These are phyloP conservation scores for Mycogone perniciosa DNA, from an alignment of 2,329 filamentous ascomycete species.

Conservation along the genomic window DNA sequence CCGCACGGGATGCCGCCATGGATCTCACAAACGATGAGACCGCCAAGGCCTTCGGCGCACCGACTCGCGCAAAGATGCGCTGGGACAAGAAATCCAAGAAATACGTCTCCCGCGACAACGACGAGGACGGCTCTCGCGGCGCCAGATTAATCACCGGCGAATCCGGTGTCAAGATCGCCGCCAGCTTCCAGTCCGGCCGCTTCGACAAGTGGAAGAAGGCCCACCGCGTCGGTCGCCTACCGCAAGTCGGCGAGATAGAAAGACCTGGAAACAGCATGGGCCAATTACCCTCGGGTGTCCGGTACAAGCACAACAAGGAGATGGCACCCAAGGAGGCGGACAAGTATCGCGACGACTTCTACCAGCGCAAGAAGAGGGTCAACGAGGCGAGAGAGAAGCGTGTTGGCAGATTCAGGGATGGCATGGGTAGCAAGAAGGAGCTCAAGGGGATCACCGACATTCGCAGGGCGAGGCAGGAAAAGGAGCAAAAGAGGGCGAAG, in stretches of 20 bases:
- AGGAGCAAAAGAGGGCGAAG: conserved; percentile 75
- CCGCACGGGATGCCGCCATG: conserved; percentile 83
- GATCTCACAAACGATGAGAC: conserved; percentile 87
- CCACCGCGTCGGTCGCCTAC: conserved; percentile 72
- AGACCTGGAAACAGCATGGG: conserved; percentile 26
- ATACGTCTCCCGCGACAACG: conserved; percentile 86
- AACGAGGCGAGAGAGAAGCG: conserved; percentile 81
- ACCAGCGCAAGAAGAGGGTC: conserved; percentile 83
- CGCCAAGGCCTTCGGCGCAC: conserved; percentile 70
- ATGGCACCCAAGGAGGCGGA: conserved; percentile 90
- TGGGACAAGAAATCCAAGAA: conserved; percentile 98
- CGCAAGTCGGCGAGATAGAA: conserved; percentile 78
- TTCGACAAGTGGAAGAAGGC: conserved; percentile 90
- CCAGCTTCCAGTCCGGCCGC: conserved; percentile 84
- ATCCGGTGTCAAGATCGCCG: conserved; percentile 91
- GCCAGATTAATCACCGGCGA: conserved; percentile 75
- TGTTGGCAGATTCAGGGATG: conserved; percentile 66
- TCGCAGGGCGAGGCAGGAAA: conserved; percentile 69
- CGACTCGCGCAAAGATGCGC: conserved; percentile 69
- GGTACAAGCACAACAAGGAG: conserved; percentile 82
- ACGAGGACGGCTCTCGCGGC: conserved; percentile 81
- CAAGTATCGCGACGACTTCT: conserved; percentile 84
- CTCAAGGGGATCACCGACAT: conserved; percentile 79
- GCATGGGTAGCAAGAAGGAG: conserved; percentile 67
- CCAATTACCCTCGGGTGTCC: conserved; percentile 30